These are phyloP conservation scores for Choiromyces venosus DNA, from an alignment of 495 filamentous ascomycete genomes.

Conservation along the genomic window DNA sequence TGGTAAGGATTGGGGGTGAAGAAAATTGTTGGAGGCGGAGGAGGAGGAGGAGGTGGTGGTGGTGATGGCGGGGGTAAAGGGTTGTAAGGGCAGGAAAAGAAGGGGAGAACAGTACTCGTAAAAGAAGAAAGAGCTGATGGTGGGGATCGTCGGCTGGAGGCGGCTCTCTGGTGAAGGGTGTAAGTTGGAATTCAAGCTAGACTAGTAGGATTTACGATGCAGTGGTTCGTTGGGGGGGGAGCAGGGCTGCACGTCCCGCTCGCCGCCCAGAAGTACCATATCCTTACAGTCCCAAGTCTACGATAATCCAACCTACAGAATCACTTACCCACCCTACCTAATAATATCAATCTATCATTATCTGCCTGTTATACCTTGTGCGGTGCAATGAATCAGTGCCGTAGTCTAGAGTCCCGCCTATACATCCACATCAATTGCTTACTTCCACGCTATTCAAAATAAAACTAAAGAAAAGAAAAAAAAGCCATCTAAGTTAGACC, in stretches of 20 bases:
- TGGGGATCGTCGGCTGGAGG: conserved; percentile 20
- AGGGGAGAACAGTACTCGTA: neutral
- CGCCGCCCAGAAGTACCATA: conserved; percentile 6
- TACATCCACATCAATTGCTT: neutral
- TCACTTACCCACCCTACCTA: neutral
- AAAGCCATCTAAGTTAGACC: neutral
- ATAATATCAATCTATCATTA: neutral
- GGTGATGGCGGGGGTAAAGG: neutral
- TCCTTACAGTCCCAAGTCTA: neutral
- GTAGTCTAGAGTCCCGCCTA: neutral
- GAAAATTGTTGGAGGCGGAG: neutral
- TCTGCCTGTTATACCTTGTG: neutral
- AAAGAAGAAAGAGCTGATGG: conserved; percentile 15
- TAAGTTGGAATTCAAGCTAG: conserved; percentile 5
- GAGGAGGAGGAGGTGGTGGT: neutral
- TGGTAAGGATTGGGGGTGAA: neutral
- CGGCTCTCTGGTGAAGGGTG: conserved; percentile 13
- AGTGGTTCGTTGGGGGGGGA: neutral
- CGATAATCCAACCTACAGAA: neutral
- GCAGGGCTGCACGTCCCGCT: conserved; percentile 10
- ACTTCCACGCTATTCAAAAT: neutral
- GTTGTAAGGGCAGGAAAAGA: conserved; percentile 9
- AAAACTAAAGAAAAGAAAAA: neutral
- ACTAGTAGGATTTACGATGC: conserved; percentile 2
- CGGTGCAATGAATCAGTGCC: neutral